Evolutionary conservation across 306 rosid species (phyloP).

Genomic region (Cicer bijugum): DNA sequence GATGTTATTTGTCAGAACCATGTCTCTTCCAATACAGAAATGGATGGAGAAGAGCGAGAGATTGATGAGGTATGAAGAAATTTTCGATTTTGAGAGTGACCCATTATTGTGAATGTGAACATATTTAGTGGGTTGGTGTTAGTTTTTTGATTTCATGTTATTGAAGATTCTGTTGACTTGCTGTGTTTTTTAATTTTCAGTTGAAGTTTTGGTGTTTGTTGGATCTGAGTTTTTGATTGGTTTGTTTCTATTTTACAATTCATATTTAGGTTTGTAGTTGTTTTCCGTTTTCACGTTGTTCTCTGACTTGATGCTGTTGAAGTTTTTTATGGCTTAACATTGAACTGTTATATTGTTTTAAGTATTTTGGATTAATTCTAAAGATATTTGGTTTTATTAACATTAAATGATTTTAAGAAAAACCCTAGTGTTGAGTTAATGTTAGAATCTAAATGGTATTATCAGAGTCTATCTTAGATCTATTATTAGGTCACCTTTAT

Average conservation of each 20-base stretch:
- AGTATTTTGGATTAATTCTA: neutral
- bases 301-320: slow-evolving; percentile 11
- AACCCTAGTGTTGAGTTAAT: neutral
- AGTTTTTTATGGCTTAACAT: neutral
- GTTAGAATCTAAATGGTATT: neutral
- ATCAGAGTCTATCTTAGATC: neutral
- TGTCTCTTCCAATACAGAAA: slow-evolving; percentile 28
- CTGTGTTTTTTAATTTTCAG: slow-evolving; percentile 19
- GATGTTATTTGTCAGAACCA: slow-evolving; percentile 18
- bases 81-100: slow-evolving; percentile 33
- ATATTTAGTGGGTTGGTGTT: slow-evolving; percentile 34
- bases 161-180: slow-evolving; percentile 45
- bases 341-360: neutral
- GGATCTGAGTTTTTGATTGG: slow-evolving; percentile 32
- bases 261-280: neutral
- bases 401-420: neutral
- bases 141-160: slow-evolving; percentile 2
- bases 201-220: slow-evolving; percentile 28
- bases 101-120: slow-evolving; percentile 28
- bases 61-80: slow-evolving; percentile 40
- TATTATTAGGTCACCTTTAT: neutral
- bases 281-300: slow-evolving; percentile 7
- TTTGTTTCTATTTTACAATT: slow-evolving; percentile 27
- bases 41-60: slow-evolving; percentile 51
- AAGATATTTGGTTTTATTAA: neutral